Conservation (phyloP, 768 basidiomycete species). For the Astraeus odoratus region DNA sequence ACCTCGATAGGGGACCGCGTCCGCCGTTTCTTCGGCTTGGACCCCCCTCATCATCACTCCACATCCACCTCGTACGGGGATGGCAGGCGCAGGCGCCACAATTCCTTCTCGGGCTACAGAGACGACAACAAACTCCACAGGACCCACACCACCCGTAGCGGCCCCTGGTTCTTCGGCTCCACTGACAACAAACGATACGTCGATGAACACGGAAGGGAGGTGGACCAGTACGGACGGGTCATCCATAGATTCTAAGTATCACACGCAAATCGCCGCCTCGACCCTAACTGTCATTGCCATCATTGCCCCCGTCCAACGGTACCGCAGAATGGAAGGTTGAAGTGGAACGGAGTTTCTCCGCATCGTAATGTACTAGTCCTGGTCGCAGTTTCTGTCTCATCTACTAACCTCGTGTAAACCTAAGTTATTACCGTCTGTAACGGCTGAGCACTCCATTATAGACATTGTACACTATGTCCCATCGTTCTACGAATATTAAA, state of each 20-base stretch:
- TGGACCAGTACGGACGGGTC: not conserved
- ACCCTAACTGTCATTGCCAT: not conserved
- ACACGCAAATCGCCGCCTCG: too few species aligned
- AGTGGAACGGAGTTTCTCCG: too few species aligned
- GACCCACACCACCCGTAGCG: constrained; percentile 13
- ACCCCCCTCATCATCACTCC: constrained; percentile 4
- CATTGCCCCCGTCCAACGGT: too few species aligned
- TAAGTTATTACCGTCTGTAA: too few species aligned
- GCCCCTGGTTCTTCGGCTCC: constrained; percentile 17
- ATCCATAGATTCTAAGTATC: constrained; percentile 2
- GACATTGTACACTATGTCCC: too few species aligned
- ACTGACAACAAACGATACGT: constrained; percentile 12
- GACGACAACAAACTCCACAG: constrained; percentile 12
- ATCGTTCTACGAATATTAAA: too few species aligned
- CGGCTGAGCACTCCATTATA: too few species aligned
- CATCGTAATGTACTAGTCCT: too few species aligned
- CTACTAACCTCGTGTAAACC: too few species aligned
- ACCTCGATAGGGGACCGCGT: constrained; percentile 32
- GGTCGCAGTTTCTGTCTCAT: too few species aligned
- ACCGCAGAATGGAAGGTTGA: too few species aligned
- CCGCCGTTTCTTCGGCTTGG: constrained; percentile 31
- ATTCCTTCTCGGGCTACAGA: constrained; percentile 19
- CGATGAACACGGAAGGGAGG: constrained; percentile 23
- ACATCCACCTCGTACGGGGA: constrained; percentile 7
- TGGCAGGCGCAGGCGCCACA: constrained; percentile 18